Evolutionary conservation across 2,329 filamentous ascomycete genomes (phyloP).

Genomic region (Exophiala spinifera): DNA sequence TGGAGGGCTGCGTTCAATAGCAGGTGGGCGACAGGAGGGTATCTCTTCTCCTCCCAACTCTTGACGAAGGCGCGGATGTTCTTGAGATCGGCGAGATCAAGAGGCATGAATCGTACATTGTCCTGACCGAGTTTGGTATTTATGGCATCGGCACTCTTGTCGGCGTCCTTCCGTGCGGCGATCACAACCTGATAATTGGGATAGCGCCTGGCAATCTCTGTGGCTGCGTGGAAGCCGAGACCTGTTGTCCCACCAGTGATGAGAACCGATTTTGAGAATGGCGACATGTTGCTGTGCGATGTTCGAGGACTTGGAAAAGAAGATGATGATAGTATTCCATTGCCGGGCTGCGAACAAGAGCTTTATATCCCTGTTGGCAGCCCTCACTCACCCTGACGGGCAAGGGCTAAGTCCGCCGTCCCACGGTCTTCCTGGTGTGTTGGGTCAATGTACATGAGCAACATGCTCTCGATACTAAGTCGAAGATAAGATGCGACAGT

Average conservation of each 20-base stretch:
- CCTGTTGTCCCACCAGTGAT: constrained; percentile 48
- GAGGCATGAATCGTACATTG: constrained; percentile 43
- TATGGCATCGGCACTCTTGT: constrained; percentile 43
- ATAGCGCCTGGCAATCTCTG: constrained; percentile 40
- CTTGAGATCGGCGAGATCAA: constrained; percentile 43
- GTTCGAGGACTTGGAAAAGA: not conserved
- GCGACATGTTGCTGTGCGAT: constrained; percentile 16
- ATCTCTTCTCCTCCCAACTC: constrained; percentile 35
- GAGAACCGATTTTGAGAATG: constrained; percentile 31
- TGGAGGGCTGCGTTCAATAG: constrained; percentile 51
- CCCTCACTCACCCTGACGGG: too few relatives aligned
- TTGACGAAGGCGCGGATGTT: constrained; percentile 44
- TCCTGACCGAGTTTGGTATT: constrained; percentile 41
- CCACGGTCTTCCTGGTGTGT: too few relatives aligned
- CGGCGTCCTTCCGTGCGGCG: constrained; percentile 43
- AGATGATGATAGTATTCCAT: too few relatives aligned
- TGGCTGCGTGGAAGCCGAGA: constrained; percentile 45
- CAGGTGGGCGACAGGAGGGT: constrained; percentile 45
- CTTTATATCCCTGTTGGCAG: too few relatives aligned
- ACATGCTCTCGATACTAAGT: too few relatives aligned
- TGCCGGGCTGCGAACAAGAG: too few relatives aligned
- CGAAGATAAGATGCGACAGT: too few relatives aligned
- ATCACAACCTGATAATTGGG: constrained; percentile 45
- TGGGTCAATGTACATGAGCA: too few relatives aligned
- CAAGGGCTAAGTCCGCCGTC: too few relatives aligned